A percentile compares a stretch with the other conserved stretches of the same genome.
Evolutionary conservation across 139 green algal genomes (phyloP).

Genomic region (Dunaliella primolecta): DNA sequence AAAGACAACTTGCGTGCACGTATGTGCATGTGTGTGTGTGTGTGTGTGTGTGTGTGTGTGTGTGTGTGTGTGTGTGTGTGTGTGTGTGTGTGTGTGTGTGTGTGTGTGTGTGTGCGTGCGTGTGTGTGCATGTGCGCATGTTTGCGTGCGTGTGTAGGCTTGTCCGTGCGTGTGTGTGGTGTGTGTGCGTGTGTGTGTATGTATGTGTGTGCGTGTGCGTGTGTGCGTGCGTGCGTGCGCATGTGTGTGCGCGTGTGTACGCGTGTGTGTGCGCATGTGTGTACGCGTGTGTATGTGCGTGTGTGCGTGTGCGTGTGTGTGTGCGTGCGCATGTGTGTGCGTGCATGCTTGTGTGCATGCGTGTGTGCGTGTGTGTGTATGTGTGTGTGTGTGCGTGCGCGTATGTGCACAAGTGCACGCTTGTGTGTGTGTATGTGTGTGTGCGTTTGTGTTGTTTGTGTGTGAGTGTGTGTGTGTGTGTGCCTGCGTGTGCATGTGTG

Average conservation of each 20-base stretch:
- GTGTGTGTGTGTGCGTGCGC: too few species aligned
- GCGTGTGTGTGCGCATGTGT: too few species aligned
- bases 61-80: background rate
- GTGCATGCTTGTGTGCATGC: background rate
- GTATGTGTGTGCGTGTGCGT: background rate
- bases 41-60: background rate
- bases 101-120: background rate
- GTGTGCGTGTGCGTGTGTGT: background rate
- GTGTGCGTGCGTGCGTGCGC: background rate
- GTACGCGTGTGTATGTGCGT: too few species aligned
- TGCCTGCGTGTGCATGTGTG: background rate
- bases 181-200: background rate
- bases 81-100: background rate
- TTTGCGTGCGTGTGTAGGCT: too few species aligned
- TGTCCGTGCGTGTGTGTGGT: background rate
- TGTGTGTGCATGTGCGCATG: background rate
- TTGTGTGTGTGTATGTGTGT: background rate
- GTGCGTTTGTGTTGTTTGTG: background rate
- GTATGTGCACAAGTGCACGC: too few species aligned
- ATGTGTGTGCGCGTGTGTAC: background rate
- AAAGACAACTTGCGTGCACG: background rate
- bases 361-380: background rate
- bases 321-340: background rate
- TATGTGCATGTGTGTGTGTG: background rate
- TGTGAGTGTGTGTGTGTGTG: background rate